Evolutionary conservation across 352 stramenopile species (phyloP).

Genomic region (Thalassiosira livingstoniorum): DNA sequence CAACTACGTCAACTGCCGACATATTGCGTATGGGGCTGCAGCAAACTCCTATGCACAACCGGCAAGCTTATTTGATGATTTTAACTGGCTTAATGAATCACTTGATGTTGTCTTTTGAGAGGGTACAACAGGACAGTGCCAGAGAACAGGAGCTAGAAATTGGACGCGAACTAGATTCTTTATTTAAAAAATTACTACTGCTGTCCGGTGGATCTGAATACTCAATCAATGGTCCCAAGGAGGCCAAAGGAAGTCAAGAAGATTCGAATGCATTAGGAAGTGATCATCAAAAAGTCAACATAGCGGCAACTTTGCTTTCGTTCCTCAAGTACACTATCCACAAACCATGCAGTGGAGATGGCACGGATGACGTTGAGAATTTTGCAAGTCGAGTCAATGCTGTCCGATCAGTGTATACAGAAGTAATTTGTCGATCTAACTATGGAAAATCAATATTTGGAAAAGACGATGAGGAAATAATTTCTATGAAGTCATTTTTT

Average conservation of each 20-base stretch:
- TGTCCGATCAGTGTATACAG: conserved; percentile 66
- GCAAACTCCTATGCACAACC: conserved; percentile 61
- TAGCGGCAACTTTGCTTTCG: conserved; percentile 55
- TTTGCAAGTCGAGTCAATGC: too few relatives aligned
- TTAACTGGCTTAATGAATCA: conserved; percentile 68
- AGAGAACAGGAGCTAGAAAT: conserved; percentile 1
- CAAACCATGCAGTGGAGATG: background rate
- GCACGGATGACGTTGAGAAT: background rate
- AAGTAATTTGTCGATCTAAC: conserved; percentile 66
- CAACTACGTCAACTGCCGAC: conserved; percentile 20
- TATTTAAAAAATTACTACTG: conserved; percentile 72
- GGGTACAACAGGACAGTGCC: too few relatives aligned
- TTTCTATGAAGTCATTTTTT: conserved; percentile 66
- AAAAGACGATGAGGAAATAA: conserved; percentile 45
- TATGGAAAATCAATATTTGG: conserved; percentile 43
- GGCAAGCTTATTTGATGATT: conserved; percentile 50
- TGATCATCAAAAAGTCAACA: conserved; percentile 50
- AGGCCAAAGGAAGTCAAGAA: conserved; percentile 15
- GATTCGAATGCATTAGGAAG: too few relatives aligned
- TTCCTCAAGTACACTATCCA: conserved; percentile 63
- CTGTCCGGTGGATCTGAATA: conserved; percentile 50
- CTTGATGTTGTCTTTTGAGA: conserved; percentile 38
- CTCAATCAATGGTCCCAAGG: conserved; percentile 13
- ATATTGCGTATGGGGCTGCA: conserved; percentile 61
- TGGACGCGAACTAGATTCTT: conserved; percentile 35